Evolutionary conservation across 768 basidiomycete species (phyloP), one percentile per base, ranked within the genome.

Genomic region (Leucosporidium yakuticum): DNA sequence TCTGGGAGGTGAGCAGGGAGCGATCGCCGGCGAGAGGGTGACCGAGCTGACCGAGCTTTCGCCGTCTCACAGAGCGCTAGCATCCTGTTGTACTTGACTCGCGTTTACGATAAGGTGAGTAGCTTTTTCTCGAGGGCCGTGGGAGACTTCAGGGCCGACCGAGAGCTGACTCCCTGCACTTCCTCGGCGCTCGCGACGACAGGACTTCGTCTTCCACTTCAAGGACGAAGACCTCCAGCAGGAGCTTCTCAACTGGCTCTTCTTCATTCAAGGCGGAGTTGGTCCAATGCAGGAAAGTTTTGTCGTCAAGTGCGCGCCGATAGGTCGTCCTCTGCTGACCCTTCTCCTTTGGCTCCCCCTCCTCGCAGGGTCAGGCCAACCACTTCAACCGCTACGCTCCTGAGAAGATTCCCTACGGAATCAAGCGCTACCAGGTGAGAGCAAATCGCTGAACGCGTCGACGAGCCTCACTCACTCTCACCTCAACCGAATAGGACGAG

Each of bases 341-440:
- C 14, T 44, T 2, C 39, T 44, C 39, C 34, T 44, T 44, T 15
- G 39, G 39, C 39, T 8, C 39, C 17, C 14, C 11, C 34, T 36
- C 34, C 55, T 19, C 7, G 9, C 27, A 54, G 15, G 64, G 71
- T 8, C 69, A 69, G 21, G 66, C 70, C 8, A 72, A 74, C 62
- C 71, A 72, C 54, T 74, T 74, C 61, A 63, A 57, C 69, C 62
- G 73, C 27, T 73, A 73, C 68, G 73, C 74, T 2, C 74, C 73
- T 11, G 73, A 74, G 67, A 74, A 75, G 67, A 70, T 74, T 34
- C 51, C 34, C 4, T 72, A 69, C 58, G 73, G 68, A 19, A 72
- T 74, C 65, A 39, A 64, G 21, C 50, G 64, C 25, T 59, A 55
- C 62, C 62, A 53, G 14, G 39, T 44, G 39, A 44, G 6, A n/a